Percentiles rank a stretch among this genome's conserved stretches.
Conservation (phyloP, 768 basidiomycete genomes). For the Xerocomus brunneocitrinus region DNA sequence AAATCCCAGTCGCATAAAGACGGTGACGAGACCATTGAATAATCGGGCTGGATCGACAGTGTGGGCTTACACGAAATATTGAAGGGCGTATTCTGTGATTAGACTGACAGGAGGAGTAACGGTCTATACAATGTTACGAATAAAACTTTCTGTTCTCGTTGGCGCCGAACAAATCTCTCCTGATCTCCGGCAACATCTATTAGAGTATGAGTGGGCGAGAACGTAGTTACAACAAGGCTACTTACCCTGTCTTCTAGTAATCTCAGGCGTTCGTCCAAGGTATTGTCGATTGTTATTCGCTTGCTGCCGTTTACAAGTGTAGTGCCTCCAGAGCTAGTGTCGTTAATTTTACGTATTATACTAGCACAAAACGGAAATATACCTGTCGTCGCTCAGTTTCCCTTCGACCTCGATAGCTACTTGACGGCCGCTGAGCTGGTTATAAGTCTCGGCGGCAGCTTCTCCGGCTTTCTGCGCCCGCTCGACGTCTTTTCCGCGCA, state of each 20-base stretch:
- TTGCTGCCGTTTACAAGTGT: constrained; percentile 65
- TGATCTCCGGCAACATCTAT: constrained; percentile 95
- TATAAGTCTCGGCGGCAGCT: constrained; percentile 62
- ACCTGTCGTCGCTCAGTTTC: constrained; percentile 66
- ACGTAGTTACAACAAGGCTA: constrained; percentile 1
- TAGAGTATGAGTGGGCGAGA: neutral
- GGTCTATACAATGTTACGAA: constrained; percentile 37
- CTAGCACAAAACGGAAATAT: constrained; percentile 19
- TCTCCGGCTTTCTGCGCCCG: constrained; percentile 59
- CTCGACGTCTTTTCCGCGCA: constrained; percentile 63
- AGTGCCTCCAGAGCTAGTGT: constrained; percentile 75
- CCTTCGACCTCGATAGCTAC: constrained; percentile 57
- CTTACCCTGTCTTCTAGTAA: constrained; percentile 85
- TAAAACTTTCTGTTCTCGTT: constrained; percentile 94
- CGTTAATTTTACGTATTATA: neutral
- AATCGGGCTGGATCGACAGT: no score
- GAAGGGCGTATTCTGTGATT: neutral
- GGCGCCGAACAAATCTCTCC: constrained; percentile 80
- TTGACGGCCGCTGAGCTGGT: constrained; percentile 70
- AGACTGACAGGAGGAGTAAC: neutral
- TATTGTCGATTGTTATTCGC: constrained; percentile 90
- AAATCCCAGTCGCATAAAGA: no score
- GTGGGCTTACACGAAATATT: neutral
- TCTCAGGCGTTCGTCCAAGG: constrained; percentile 85
- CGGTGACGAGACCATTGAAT: no score